Evolutionary conservation across 106 monocot genomes (phyloP).

Genomic region (Agapanthus africanus): DNA sequence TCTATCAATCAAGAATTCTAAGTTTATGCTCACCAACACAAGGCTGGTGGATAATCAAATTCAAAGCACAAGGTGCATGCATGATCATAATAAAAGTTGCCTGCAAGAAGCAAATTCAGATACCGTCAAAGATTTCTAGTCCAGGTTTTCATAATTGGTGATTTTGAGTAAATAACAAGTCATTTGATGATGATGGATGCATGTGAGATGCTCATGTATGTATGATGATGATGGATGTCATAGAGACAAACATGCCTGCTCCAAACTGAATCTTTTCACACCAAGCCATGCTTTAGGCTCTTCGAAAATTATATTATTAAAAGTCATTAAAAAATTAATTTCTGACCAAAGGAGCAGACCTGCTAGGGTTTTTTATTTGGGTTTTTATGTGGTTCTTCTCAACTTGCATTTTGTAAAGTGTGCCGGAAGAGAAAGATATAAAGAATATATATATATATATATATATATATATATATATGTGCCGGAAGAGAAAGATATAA

Average conservation of each 20-base stretch:
- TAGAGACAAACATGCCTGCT: not conserved
- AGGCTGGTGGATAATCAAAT: conserved; percentile 3
- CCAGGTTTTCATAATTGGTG: not conserved
- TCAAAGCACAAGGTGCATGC: not conserved
- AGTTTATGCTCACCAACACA: not conserved
- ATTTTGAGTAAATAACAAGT: not conserved
- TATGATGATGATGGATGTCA: not conserved
- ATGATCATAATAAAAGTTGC: not conserved
- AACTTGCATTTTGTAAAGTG: too few relatives aligned
- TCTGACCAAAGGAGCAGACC: not conserved
- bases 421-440: too few relatives aligned
- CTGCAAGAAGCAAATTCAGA: not conserved
- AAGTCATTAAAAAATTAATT: not conserved
- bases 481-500: too few relatives aligned
- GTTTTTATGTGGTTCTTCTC: too few relatives aligned
- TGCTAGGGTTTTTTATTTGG: too few relatives aligned
- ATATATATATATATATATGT: too few relatives aligned
- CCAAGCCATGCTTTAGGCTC: not conserved
- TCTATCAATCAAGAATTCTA: conserved; percentile 3
- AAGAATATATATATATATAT: too few relatives aligned
- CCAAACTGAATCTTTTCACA: not conserved
- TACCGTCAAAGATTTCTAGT: not conserved
- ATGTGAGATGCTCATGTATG: too few relatives aligned
- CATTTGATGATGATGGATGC: not conserved
- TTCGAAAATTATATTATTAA: not conserved